Evolutionary conservation across 441 rosid species (phyloP), one percentile per base, ranked within the genome.

Genomic region (Theobroma grandiflorum): DNA sequence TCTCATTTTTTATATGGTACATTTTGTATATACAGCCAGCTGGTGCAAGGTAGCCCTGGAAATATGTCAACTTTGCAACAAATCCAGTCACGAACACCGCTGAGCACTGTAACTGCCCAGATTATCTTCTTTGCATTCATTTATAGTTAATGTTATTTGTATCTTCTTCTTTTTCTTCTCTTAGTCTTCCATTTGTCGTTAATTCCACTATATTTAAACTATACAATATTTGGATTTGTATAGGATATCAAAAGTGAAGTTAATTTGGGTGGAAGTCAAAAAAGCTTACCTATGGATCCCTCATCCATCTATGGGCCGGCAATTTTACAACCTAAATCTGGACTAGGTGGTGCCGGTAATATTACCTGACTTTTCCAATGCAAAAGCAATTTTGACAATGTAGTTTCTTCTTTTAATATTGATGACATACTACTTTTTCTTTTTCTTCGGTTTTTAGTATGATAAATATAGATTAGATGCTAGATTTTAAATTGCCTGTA

Each of bases 281-380:
- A 86, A 78, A 83, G 85, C 78, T 50, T 91, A 79, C 83, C 89
- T 4, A 72, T 78, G 86, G 93, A 92, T 84, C 88, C 91, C 61
- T 81, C 92, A 53, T 87, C 95, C 16, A 86, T 90, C 37, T 89
- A 89, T 78, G 91, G 94, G 66, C 94, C 86, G 76, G 86, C 90
- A 74, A 85, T 90, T 83, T 72, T 92, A 65, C 91, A 89, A 70
- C 85, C 94, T 74, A 92, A 89, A 82, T 86, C 93, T 55, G 90
- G 91, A 77, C 77, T 86, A 76, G 82, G 86, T 76, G 83, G 87
- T 80, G 85, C 70, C 0, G 91, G 90, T 91, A 87, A 83, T 12
- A 42, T 31, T 38, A 66, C 31, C 8, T 26, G 74, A 49, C 45
- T 58, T 35, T 58, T 15, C 37, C 67, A 31, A 11, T 43, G 35